These are phyloP conservation scores for Acer campestre DNA, from an alignment of 345 rosid species.

Conservation along the genomic window DNA sequence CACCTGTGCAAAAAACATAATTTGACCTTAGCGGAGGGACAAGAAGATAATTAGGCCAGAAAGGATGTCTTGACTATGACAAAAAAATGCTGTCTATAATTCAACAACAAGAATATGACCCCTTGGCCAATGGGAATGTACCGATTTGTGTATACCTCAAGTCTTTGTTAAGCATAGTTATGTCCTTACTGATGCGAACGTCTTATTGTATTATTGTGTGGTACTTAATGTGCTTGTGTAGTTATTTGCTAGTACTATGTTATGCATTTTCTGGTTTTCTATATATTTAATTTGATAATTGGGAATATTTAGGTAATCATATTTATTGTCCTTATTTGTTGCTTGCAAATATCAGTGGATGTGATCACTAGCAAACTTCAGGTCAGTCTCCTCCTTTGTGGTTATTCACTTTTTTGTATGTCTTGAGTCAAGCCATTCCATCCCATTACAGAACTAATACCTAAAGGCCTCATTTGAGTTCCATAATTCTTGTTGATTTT, in stretches of 20 bases:
- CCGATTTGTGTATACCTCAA: not conserved
- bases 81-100: not conserved
- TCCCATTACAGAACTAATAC: not conserved
- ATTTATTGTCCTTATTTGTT: not conserved
- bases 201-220: not conserved
- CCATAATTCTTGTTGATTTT: not conserved
- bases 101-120: not conserved
- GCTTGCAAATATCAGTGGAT: slow-evolving; percentile 12
- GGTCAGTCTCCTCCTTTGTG: not conserved
- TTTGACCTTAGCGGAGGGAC: not conserved
- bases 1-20: not conserved
- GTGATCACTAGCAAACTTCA: not conserved
- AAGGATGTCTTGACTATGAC: slow-evolving; percentile 1
- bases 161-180: not conserved
- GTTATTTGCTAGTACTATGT: not conserved
- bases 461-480: not conserved
- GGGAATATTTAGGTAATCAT: not conserved
- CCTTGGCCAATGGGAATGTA: not conserved
- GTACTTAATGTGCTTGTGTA: not conserved
- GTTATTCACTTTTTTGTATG: not conserved
- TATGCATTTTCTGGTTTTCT: not conserved
- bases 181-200: not conserved
- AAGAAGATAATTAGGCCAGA: not conserved
- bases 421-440: not conserved
- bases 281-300: not conserved